These are phyloP conservation scores for Berberis thunbergii DNA, from an alignment of 164 flowering plant species.

Conservation along the genomic window DNA sequence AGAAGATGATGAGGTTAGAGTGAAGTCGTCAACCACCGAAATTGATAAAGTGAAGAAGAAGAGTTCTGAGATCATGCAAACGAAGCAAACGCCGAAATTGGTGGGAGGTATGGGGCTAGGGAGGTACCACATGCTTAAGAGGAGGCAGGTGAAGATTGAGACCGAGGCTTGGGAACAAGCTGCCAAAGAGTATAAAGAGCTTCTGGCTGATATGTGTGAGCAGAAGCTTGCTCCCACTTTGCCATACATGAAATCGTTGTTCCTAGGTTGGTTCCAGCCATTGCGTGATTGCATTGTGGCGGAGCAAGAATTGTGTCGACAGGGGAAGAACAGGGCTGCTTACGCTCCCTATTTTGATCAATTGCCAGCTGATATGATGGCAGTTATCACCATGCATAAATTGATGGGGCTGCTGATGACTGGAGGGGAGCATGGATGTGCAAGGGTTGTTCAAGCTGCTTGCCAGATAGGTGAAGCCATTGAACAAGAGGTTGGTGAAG, in stretches of 20 bases:
- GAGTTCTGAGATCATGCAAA: not conserved
- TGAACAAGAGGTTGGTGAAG: slow-evolving; percentile 77
- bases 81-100: slow-evolving; percentile 4
- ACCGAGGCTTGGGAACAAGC: slow-evolving; percentile 90
- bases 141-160: slow-evolving; percentile 81
- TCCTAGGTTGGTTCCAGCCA: slow-evolving; percentile 97
- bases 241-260: slow-evolving; percentile 89
- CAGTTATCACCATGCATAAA: slow-evolving; percentile 96
- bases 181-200: slow-evolving; percentile 75
- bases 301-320: slow-evolving; percentile 50
- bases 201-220: slow-evolving; percentile 82
- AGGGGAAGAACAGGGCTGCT: slow-evolving; percentile 33
- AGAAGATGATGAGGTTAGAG: slow-evolving; percentile 38
- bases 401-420: slow-evolving; percentile 80
- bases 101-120: slow-evolving; percentile 23
- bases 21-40: slow-evolving; percentile 27
- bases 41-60: slow-evolving; percentile 27
- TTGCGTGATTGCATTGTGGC: slow-evolving; percentile 45
- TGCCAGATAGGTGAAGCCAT: slow-evolving; percentile 76
- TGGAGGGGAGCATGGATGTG: slow-evolving; percentile 46
- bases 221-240: slow-evolving; percentile 83
- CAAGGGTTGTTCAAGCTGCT: slow-evolving; percentile 78
- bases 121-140: slow-evolving; percentile 36
- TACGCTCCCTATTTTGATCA: slow-evolving; percentile 50
- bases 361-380: slow-evolving; percentile 89